A percentile compares a stretch with the other conserved stretches of the same genome.
These are phyloP conservation scores for Hawksworthiomyces lignivorus DNA, from an alignment of 2,329 filamentous ascomycete genomes.

Conservation along the genomic window DNA sequence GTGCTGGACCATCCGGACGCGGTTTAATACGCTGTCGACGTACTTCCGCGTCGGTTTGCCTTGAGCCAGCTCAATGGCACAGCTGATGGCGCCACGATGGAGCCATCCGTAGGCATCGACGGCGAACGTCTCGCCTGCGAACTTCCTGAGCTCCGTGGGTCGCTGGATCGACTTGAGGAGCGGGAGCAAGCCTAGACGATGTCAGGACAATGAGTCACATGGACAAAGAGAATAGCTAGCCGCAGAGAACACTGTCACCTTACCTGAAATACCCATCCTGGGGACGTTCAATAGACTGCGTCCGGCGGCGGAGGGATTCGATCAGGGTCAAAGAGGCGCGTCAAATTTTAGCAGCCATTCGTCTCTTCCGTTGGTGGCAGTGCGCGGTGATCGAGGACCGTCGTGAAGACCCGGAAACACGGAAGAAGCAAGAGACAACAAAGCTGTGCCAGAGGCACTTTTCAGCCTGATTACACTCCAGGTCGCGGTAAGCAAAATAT, in stretches of 20 bases:
- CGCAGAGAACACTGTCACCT: neutral
- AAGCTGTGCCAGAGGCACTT: constrained; percentile 4
- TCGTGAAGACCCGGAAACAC: too few species aligned
- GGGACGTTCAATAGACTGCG: neutral
- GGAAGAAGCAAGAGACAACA: neutral
- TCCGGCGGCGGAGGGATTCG: neutral
- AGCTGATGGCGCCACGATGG: constrained; percentile 83
- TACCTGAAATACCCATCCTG: constrained; percentile 19
- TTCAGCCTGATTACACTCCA: too few species aligned
- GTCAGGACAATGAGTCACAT: neutral
- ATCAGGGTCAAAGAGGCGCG: neutral
- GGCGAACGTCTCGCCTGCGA: constrained; percentile 79
- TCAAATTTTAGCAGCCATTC: neutral
- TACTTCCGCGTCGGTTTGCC: constrained; percentile 84
- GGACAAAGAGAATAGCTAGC: neutral
- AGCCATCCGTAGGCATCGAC: constrained; percentile 98
- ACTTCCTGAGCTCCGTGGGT: constrained; percentile 78
- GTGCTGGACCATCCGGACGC: constrained; percentile 87
- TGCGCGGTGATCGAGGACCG: too few species aligned
- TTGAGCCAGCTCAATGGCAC: constrained; percentile 82
- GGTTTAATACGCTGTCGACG: constrained; percentile 82
- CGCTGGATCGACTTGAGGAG: constrained; percentile 95
- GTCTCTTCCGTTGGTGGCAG: too few species aligned
- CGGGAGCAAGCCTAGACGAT: constrained; percentile 64
- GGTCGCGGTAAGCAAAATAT: too few species aligned